Conservation (phyloP, 495 filamentous ascomycete genomes). For the Schizothecium vesticola region DNA sequence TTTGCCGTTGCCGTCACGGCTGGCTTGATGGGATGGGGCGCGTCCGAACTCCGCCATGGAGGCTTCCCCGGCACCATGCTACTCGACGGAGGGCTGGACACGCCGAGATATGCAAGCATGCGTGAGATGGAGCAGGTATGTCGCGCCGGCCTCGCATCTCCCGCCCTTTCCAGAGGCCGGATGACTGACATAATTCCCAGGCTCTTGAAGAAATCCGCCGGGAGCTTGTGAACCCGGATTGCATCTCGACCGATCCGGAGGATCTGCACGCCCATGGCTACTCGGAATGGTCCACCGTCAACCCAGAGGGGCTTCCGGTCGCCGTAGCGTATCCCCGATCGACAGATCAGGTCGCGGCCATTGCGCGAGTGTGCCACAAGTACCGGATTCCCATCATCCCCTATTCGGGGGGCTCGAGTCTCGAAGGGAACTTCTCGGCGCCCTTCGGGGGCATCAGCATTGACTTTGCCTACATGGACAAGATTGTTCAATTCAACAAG, state of each 20-base stretch:
- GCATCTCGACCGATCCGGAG: constrained; percentile 77
- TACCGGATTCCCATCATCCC: constrained; percentile 82
- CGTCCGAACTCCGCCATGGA: constrained; percentile 26
- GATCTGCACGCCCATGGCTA: constrained; percentile 77
- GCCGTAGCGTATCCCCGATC: constrained; percentile 73
- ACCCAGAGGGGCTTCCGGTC: constrained; percentile 71
- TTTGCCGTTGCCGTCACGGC: constrained; percentile 38
- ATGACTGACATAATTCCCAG: constrained; percentile 11
- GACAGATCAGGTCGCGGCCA: constrained; percentile 73
- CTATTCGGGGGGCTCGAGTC: constrained; percentile 79
- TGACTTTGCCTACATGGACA: constrained; percentile 83
- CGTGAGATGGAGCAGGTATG: constrained; percentile 48
- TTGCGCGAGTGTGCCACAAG: constrained; percentile 76
- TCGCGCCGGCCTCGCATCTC: constrained; percentile 1
- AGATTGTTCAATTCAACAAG: constrained; percentile 70
- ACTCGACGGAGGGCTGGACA: constrained; percentile 33
- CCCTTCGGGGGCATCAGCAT: constrained; percentile 82
- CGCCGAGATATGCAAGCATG: constrained; percentile 44
- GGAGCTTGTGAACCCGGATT: constrained; percentile 57
- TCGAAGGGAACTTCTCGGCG: constrained; percentile 85
- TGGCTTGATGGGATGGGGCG: constrained; percentile 38
- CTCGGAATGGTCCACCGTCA: constrained; percentile 83
- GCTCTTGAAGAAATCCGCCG: constrained; percentile 50
- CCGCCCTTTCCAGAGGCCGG: not conserved
- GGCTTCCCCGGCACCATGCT: constrained; percentile 30